Evolutionary conservation across 345 rosid species (phyloP).

Genomic region (Aquilaria malaccensis): DNA sequence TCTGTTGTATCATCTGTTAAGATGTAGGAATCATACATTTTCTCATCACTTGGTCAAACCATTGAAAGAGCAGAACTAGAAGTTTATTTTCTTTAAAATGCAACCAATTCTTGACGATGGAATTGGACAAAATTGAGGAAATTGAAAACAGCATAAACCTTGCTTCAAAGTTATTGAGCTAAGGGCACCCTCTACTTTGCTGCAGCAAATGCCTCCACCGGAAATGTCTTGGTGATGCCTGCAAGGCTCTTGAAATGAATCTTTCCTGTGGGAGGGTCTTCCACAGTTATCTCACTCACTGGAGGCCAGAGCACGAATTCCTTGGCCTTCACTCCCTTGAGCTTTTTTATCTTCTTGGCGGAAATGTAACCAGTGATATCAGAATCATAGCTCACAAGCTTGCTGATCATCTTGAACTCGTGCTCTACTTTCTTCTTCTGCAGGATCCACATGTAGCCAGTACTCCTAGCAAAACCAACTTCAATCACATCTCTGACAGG

Average conservation of each 20-base stretch:
- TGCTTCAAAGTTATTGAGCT: not conserved
- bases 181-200: conserved; percentile 23
- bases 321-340: conserved; percentile 55
- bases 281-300: conserved; percentile 30
- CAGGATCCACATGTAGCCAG: conserved; percentile 51
- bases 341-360: conserved; percentile 39
- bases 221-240: conserved; percentile 53
- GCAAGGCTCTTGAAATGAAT: conserved; percentile 52
- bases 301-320: conserved; percentile 52
- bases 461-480: conserved; percentile 41
- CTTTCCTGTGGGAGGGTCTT: conserved; percentile 40
- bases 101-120: not conserved
- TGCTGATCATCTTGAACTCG: conserved; percentile 41
- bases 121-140: conserved; percentile 2
- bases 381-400: conserved; percentile 36
- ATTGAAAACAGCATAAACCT: not conserved
- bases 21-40: not conserved
- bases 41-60: conserved; percentile 3
- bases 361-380: conserved; percentile 32
- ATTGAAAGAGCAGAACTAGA: not conserved
- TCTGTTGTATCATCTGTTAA: no score
- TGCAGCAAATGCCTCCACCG: conserved; percentile 41
- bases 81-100: not conserved
- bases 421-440: conserved; percentile 49
- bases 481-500: conserved; percentile 46